A percentile compares a stretch with the other conserved stretches of the same genome.
phyloP scores from a whole-genome alignment of 2,329 filamentous ascomycete genomes.

The Fusarium neocosmosporiellum region DNA sequence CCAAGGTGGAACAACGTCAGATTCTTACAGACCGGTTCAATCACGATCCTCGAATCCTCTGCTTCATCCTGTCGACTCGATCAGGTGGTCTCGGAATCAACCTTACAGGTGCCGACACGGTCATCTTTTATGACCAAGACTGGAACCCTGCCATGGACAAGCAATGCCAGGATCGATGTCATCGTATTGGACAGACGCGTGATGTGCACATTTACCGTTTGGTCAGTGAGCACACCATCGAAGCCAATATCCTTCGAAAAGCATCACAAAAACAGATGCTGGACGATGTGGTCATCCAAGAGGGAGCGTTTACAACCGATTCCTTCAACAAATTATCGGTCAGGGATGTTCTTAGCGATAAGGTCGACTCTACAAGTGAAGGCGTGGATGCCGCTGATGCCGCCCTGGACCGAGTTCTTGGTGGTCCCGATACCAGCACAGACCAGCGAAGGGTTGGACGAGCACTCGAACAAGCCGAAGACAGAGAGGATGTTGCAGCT shows the following conservation, averaged over 20 bases:
- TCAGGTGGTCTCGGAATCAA: constrained; percentile 97
- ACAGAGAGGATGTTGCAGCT: constrained; percentile 89
- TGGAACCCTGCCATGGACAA: constrained; percentile 99
- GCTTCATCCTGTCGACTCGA: constrained; percentile 94
- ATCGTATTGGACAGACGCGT: constrained; percentile 96
- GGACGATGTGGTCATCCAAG: constrained; percentile 97
- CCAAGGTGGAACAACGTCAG: constrained; percentile 94
- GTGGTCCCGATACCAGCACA: constrained; percentile 69
- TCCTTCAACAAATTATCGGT: constrained; percentile 87
- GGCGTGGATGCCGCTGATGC: constrained; percentile 79
- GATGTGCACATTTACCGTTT: constrained; percentile 98
- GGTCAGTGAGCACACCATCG: constrained; percentile 92
- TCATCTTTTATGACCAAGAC: constrained; percentile 99
- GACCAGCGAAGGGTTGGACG: constrained; percentile 73
- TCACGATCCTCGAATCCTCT: constrained; percentile 89
- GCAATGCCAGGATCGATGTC: constrained; percentile 96
- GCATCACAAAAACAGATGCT: constrained; percentile 98
- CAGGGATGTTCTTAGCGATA: constrained; percentile 73
- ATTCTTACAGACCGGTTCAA: constrained; percentile 98
- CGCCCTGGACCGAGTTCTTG: constrained; percentile 88
- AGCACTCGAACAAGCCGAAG: constrained; percentile 89
- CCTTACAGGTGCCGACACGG: constrained; percentile 93
- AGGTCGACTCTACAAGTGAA: constrained; percentile 60
- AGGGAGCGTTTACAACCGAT: constrained; percentile 97
- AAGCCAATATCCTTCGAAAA: constrained; percentile 97